Conservation (phyloP, 2,329 filamentous ascomycete genomes). For the Microascus cirrosus region DNA sequence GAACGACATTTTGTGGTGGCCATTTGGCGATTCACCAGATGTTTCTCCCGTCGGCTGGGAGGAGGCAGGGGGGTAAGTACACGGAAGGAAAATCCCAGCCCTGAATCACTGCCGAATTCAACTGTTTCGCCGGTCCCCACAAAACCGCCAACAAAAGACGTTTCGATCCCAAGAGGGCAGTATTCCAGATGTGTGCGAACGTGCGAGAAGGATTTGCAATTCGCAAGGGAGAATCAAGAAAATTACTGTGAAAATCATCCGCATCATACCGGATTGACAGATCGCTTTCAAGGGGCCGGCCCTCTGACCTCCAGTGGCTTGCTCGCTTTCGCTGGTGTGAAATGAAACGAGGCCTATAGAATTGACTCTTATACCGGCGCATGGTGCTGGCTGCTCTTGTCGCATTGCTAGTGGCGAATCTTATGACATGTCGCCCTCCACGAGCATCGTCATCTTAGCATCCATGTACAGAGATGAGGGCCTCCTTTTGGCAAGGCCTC, state of each 20-base stretch:
- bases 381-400: not conserved
- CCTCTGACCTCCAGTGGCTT: no score
- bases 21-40: no score
- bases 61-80: no score
- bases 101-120: not conserved
- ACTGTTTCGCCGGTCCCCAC: not conserved
- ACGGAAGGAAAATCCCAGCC: not conserved
- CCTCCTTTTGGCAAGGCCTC: not conserved
- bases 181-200: not conserved
- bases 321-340: not conserved
- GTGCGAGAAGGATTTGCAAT: not conserved
- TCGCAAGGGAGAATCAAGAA: not conserved
- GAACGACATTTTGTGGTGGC: no score
- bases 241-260: no score
- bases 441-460: not conserved
- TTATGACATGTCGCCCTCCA: not conserved
- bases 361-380: not conserved
- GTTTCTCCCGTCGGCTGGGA: no score
- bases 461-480: not conserved
- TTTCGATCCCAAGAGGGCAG: not conserved
- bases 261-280: no score
- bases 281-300: no score
- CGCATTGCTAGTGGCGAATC: not conserved
- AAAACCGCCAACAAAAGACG: not conserved
- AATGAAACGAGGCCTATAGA: not conserved